These are phyloP conservation scores for Candida caryicola DNA, from an alignment of 805 yeast species.

Conservation along the genomic window DNA sequence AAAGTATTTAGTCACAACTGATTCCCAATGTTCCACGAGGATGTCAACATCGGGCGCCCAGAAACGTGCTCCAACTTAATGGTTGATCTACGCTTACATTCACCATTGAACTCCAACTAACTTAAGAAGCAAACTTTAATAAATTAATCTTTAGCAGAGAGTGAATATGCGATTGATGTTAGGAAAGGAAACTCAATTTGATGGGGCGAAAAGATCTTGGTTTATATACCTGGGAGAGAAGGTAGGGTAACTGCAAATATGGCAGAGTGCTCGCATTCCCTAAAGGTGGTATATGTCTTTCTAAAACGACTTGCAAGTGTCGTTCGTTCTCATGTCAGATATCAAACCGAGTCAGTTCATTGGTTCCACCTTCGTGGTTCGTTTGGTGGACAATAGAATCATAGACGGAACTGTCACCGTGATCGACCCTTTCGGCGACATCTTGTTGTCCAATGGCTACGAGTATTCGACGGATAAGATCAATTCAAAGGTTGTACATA, in stretches of 20 bases:
- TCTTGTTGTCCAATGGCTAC: conserved; percentile 32
- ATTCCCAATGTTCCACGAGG: conserved; percentile 42
- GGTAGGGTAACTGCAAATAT: not conserved
- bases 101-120: conserved; percentile 29
- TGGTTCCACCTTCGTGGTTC: conserved; percentile 28
- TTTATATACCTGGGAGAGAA: not conserved
- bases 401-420: conserved; percentile 40
- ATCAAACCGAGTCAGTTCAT: conserved; percentile 23
- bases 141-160: conserved; percentile 21
- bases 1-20: conserved; percentile 41
- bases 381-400: conserved; percentile 28
- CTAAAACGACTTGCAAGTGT: too few species aligned
- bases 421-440: conserved; percentile 43
- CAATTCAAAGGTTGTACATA: conserved; percentile 17
- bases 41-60: conserved; percentile 47
- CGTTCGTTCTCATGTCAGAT: not conserved
- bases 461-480: conserved; percentile 32
- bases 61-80: conserved; percentile 40
- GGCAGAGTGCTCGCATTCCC: too few species aligned
- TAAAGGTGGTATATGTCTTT: too few species aligned
- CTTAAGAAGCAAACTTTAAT: conserved; percentile 8
- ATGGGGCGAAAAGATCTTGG: not conserved
- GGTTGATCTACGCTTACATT: conserved; percentile 38
- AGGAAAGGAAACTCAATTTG: conserved; percentile 10
- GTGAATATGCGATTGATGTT: conserved; percentile 42